Evolutionary conservation across 2,329 filamentous ascomycete genomes (phyloP), one percentile per base, ranked within the genome.

Genomic region (Arthroderma sp.): DNA sequence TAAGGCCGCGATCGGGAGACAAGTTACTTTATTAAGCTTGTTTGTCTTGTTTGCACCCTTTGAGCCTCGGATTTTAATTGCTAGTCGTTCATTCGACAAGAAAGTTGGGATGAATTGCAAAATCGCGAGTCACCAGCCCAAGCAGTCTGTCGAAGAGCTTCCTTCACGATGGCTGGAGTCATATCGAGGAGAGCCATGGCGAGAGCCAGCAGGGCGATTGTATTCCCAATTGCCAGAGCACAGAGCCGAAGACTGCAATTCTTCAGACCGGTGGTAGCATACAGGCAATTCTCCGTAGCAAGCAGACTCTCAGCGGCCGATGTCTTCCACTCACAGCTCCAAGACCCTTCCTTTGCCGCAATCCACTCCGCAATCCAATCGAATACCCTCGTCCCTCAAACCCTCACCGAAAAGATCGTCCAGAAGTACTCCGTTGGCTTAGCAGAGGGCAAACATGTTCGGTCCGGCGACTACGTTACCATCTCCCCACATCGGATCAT

Each of bases 331-430:
- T 37, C 59, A 2, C 62, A 63, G 53, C 58, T 56, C 8, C 58
- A 63, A 41, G 61, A 63, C 44, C 59, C 61, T 43, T 37, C 61
- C 4, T 21, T 54, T n/a, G 54, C 61, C 5, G 58, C 61, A 21
- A 58, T 63, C 21, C 59, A 62, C 21, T 61, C 61, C 2, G 47
- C 62, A 13, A 54, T 62, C 19, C 55, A 63, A 54, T 60, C 62
- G 19, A 55, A 58, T 35, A 57, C 61, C 7, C 64, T 66, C 17
- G 71, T 73, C 1, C 81, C 87, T 0, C 90, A 95, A 72, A 96
- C 88, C 2, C 73, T 95, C 55, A 93, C 88, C 2, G 91, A 96
- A 71, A 95, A 95, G 77, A 95, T 96, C 59, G 85, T 95, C 0
- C 91, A 96, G 70, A 74, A 79, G 15, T 85, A 95, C 71, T 80